Percentiles rank a stretch among this genome's conserved stretches.
These are phyloP conservation scores for Styphnolobium japonicum DNA, from an alignment of 306 rosid genomes.

Conservation along the genomic window DNA sequence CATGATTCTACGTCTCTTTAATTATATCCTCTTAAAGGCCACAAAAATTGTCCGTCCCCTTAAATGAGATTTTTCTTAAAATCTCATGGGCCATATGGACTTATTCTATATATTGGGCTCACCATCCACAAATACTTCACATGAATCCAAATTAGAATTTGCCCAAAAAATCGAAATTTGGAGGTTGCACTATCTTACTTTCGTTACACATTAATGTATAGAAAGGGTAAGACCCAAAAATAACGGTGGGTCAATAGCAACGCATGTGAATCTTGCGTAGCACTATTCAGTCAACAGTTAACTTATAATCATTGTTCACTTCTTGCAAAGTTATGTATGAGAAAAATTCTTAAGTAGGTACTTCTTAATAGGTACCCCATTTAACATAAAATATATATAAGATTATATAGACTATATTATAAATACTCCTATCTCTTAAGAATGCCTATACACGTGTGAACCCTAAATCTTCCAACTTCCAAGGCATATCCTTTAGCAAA, in stretches of 20 bases:
- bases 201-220: not conserved
- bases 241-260: not conserved
- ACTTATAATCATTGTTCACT: not conserved
- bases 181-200: not conserved
- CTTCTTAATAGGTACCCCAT: no score
- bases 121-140: not conserved
- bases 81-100: not conserved
- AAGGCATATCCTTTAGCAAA: not conserved
- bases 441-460: no score
- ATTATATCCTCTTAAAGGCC: not conserved
- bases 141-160: not conserved
- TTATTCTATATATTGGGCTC: not conserved
- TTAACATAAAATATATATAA: no score
- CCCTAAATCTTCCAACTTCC: not conserved
- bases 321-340: not conserved
- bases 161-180: no score
- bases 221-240: not conserved
- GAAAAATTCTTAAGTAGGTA: no score
- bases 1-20: not conserved
- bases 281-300: not conserved
- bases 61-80: not conserved
- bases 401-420: no score
- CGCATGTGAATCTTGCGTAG: slow-evolving; percentile 3
- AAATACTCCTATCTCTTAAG: no score
- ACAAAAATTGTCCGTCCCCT: not conserved